Evolutionary conservation across 352 stramenopile species (phyloP), one percentile per base, ranked within the genome.

Genomic region (Globisporangium parvum): DNA sequence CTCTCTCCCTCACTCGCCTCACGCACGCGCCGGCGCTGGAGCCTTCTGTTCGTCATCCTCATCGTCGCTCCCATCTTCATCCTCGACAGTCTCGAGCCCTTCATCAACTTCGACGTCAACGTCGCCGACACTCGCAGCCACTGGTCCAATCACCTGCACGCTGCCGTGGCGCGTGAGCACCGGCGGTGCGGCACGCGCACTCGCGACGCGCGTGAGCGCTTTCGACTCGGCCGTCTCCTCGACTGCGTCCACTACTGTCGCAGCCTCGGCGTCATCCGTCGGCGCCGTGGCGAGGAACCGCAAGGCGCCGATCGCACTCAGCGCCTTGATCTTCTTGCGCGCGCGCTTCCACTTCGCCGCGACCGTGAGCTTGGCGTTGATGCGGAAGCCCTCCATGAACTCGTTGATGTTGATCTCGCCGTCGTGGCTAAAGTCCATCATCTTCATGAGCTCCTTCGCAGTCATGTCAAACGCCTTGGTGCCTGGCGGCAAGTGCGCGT

Each of bases 331-430:
- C 69, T 93, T 93, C 69, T 90, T 91, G n/a, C 76, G 69, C 26
- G 84, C 81, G 56, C 84, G 81, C 66, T 87, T 89, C 84, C 84
- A 93, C 67, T 93, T 93, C 53, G 84, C 84, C 50, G 90, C 79
- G 18, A 89, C 79, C 26, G 84, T 94, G 46, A 94, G 71, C 62
- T 87, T 91, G 37, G 84, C 84, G 48, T 91, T 90, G 53, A 94
- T 87, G 35, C 84, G 80, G 66, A 94, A 94, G 52, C 84, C 82
- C 52, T 94, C 84, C 76, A 94, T 89, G 58, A 94, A 94, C 73
- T 94, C 84, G 61, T 94, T 94, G 55, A 94, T 94, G 70, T 94
- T 92, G 67, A 94, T 85, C 57, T 91, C 76, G 50, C 91, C 90
- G 60, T 94, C 81, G 59, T 88, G 74, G 31, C 70, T 87, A 46